Evolutionary conservation across 768 basidiomycete genomes (phyloP).

Genomic region (Termitomyces heimii): DNA sequence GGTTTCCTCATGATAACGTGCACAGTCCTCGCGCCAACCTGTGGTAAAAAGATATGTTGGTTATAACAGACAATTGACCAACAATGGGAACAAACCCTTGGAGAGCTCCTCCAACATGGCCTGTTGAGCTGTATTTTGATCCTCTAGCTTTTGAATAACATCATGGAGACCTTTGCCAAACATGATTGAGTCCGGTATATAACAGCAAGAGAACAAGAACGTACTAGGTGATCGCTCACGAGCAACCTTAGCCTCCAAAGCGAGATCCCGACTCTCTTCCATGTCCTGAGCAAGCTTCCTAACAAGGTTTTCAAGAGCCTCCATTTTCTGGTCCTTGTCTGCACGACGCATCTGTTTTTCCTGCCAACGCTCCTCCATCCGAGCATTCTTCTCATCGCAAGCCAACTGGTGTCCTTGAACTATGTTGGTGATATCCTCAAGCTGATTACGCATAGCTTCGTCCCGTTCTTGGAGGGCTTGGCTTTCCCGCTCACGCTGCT

Average conservation of each 20-base stretch:
- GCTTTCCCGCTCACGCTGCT: slow-evolving; percentile 55
- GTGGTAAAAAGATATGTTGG: slow-evolving; percentile 4
- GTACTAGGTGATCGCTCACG: slow-evolving; percentile 54
- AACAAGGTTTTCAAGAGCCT: slow-evolving; percentile 58
- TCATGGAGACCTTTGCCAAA: slow-evolving; percentile 46
- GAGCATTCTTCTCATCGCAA: slow-evolving; percentile 51
- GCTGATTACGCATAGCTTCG: slow-evolving; percentile 51
- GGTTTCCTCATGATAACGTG: slow-evolving; percentile 60
- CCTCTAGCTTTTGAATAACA: slow-evolving; percentile 51
- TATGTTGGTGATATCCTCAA: slow-evolving; percentile 68
- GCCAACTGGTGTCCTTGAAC: slow-evolving; percentile 62
- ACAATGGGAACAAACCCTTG: slow-evolving; percentile 39
- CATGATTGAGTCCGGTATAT: background rate
- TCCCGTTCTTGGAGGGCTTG: slow-evolving; percentile 54
- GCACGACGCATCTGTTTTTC: slow-evolving; percentile 55
- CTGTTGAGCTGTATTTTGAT: slow-evolving; percentile 55
- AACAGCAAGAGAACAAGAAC: background rate
- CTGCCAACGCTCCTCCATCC: slow-evolving; percentile 56
- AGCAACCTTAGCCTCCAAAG: slow-evolving; percentile 47
- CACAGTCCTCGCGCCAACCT: slow-evolving; percentile 69
- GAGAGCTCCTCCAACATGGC: slow-evolving; percentile 49
- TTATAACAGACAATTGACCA: background rate
- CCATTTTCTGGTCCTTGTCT: slow-evolving; percentile 52
- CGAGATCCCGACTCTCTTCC: slow-evolving; percentile 40
- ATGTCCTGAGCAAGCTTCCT: slow-evolving; percentile 51